Percentiles rank a stretch among this genome's conserved stretches.
Conservation (phyloP, 441 rosid species). For the Adansonia madagascariensis region DNA sequence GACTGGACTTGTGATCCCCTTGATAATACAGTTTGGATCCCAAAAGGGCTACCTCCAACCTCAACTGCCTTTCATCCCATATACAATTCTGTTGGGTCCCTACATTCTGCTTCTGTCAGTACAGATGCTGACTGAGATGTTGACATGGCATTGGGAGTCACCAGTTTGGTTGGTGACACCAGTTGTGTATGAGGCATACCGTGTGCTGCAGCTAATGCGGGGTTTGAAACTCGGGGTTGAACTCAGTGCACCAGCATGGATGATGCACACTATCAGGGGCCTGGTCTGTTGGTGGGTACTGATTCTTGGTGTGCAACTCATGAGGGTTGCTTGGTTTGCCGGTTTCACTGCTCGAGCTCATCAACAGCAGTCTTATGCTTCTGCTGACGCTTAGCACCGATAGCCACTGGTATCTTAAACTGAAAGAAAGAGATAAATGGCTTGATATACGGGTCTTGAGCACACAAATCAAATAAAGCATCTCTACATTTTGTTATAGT, state of each 20-base stretch:
- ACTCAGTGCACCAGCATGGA: constrained; percentile 76
- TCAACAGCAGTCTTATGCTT: constrained; percentile 31
- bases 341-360: constrained; percentile 60
- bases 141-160: constrained; percentile 93
- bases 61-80: constrained; percentile 62
- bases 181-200: constrained; percentile 80
- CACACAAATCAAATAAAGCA: not conserved
- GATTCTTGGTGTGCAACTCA: constrained; percentile 84
- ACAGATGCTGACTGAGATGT: constrained; percentile 75
- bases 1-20: constrained; percentile 67
- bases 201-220: constrained; percentile 81
- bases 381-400: constrained; percentile 33
- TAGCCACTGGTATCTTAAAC: not conserved
- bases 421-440: constrained; percentile 11
- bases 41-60: constrained; percentile 73
- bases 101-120: constrained; percentile 78
- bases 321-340: constrained; percentile 98
- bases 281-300: constrained; percentile 92
- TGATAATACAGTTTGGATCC: constrained; percentile 56
- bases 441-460: not conserved
- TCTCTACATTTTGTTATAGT: not conserved
- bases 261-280: constrained; percentile 72
- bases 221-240: constrained; percentile 81
- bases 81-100: constrained; percentile 73
- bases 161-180: constrained; percentile 94